Percentiles rank a stretch among this genome's conserved stretches.
These are phyloP conservation scores for Suillus weaverae DNA, from an alignment of 768 basidiomycete species.

Conservation along the genomic window DNA sequence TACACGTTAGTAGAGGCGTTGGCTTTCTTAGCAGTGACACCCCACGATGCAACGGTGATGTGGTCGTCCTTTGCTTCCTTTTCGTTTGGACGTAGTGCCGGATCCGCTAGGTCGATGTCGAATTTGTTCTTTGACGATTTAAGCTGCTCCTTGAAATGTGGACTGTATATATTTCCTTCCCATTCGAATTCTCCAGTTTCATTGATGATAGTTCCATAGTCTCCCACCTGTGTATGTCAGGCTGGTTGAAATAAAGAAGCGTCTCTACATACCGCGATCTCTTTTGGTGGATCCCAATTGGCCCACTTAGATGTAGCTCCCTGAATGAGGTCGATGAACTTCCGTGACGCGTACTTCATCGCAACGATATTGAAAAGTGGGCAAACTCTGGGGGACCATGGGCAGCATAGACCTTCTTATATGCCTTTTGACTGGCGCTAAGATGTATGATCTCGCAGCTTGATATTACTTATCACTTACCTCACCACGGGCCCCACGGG, in stretches of 20 bases:
- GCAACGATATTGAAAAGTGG: background rate
- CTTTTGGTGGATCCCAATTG: conserved; percentile 39
- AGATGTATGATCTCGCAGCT: background rate
- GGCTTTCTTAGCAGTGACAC: conserved; percentile 15
- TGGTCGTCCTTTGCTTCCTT: conserved; percentile 19
- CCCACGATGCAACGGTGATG: conserved; percentile 24
- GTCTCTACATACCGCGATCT: conserved; percentile 27
- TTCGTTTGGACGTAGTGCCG: conserved; percentile 14
- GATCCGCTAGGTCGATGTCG: background rate
- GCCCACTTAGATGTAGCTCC: conserved; percentile 35
- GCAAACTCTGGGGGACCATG: background rate
- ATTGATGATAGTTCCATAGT: conserved; percentile 24
- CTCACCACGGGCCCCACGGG: no score
- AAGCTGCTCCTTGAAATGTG: background rate
- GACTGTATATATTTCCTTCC: conserved; percentile 27
- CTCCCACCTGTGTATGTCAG: conserved; percentile 22
- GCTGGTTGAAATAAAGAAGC: background rate
- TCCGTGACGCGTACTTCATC: conserved; percentile 18
- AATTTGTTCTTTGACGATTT: background rate
- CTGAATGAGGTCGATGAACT: conserved; percentile 36
- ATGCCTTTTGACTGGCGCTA: background rate
- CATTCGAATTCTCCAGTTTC: conserved; percentile 22
- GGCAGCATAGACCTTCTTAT: background rate
- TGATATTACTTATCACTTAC: no score
- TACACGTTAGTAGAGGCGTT: conserved; percentile 20